Conservation (phyloP, 441 rosid species). For the Mallotus japonicus region DNA sequence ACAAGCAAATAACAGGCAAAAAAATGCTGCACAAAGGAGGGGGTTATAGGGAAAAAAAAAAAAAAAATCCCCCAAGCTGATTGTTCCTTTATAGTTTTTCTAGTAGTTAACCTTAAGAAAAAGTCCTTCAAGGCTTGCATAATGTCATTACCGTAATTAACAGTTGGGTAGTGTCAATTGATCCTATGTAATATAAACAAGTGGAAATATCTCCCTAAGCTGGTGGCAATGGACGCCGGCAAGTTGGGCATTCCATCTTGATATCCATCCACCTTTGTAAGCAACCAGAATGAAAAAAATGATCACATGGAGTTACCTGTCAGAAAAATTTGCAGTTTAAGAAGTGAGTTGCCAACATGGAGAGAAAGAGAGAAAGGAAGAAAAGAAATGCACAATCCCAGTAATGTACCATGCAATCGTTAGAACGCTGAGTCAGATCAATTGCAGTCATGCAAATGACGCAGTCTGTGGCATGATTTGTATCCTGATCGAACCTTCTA, state of each 20-base stretch:
- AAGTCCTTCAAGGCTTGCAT: slow-evolving; percentile 5
- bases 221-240: slow-evolving; percentile 89
- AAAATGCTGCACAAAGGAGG: background rate
- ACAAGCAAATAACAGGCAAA: background rate
- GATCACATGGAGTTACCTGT: slow-evolving; percentile 97
- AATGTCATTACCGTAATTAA: slow-evolving; percentile 35
- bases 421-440: slow-evolving; percentile 61
- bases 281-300: slow-evolving; percentile 92
- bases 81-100: too few species aligned
- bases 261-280: slow-evolving; percentile 98
- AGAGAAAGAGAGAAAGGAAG: background rate
- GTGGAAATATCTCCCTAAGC: slow-evolving; percentile 43
- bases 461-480: slow-evolving; percentile 62
- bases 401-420: slow-evolving; percentile 74
- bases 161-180: slow-evolving; percentile 27
- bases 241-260: slow-evolving; percentile 99
- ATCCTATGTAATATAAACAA: slow-evolving; percentile 34
- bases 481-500: slow-evolving; percentile 57
- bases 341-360: slow-evolving; percentile 5
- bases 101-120: too few species aligned
- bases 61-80: too few species aligned
- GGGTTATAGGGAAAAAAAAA: too few species aligned
- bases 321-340: slow-evolving; percentile 16
- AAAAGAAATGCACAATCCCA: slow-evolving; percentile 1
- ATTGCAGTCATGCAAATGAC: slow-evolving; percentile 96